These are phyloP conservation scores for Arctium minus DNA, from an alignment of 129 eudicot genomes.

Conservation along the genomic window DNA sequence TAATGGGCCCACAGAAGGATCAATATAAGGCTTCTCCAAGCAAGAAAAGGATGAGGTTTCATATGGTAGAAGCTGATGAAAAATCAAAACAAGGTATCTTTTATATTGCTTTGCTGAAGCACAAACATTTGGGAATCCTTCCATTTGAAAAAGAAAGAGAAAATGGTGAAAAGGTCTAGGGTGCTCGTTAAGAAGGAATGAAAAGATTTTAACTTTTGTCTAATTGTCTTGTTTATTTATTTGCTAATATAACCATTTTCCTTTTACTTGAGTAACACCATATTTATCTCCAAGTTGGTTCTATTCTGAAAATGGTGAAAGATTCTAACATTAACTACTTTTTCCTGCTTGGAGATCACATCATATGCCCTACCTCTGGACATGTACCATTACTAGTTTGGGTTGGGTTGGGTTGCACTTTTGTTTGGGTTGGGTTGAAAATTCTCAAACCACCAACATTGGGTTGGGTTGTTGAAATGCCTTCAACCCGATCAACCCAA, in stretches of 20 bases:
- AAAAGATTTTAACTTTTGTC: not conserved
- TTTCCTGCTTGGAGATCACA: no score
- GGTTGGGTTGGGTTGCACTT: no score
- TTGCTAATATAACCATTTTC: not conserved
- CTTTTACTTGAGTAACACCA: no score
- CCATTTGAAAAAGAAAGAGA: not conserved
- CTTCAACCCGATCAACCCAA: no score
- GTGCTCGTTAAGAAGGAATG: not conserved
- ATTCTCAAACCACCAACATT: no score
- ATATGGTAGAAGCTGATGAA: slow-evolving; percentile 37
- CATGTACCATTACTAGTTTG: no score
- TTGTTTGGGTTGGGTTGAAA: no score
- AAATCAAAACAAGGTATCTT: slow-evolving; percentile 55
- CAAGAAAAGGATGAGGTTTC: slow-evolving; percentile 45
- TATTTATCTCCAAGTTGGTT: no score
- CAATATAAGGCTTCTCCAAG: slow-evolving; percentile 42
- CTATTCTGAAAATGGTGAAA: no score
- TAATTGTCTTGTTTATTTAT: not conserved
- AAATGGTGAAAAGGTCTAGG: not conserved
- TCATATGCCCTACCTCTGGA: no score
- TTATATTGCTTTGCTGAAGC: slow-evolving; percentile 12
- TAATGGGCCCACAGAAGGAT: slow-evolving; percentile 23
- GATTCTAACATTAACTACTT: no score
- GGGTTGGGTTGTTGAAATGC: no score
- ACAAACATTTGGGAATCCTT: not conserved